phyloP scores from a whole-genome alignment of 352 stramenopile species.

The Phytopythium aichiense region DNA sequence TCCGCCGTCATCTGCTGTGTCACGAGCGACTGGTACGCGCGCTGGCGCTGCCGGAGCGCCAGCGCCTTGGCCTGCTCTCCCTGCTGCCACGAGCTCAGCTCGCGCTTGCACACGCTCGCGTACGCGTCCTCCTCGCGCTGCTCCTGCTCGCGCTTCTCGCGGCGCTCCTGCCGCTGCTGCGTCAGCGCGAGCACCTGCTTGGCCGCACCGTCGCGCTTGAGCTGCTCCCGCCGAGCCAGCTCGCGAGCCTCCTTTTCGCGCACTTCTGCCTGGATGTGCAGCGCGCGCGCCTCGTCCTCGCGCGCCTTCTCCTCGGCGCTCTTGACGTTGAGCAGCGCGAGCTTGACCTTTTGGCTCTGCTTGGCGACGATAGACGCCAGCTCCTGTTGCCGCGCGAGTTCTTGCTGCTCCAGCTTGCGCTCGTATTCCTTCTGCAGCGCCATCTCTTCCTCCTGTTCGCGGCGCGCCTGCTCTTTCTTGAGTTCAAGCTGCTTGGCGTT shows the following conservation, averaged over 20 bases:
- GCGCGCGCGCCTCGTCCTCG: constrained; percentile 48
- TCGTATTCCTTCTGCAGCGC: constrained; percentile 43
- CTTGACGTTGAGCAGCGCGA: constrained; percentile 57
- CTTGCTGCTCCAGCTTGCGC: constrained; percentile 43
- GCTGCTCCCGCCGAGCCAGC: constrained; percentile 24
- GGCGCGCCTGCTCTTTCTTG: constrained; percentile 33
- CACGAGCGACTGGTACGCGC: constrained; percentile 38
- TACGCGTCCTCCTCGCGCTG: constrained; percentile 38
- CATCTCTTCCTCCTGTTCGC: constrained; percentile 40
- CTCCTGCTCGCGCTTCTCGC: constrained; percentile 16
- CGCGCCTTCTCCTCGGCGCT: constrained; percentile 51
- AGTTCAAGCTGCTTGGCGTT: constrained; percentile 47
- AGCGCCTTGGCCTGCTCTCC: constrained; percentile 24
- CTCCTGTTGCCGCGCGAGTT: constrained; percentile 37
- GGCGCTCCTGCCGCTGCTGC: constrained; percentile 43
- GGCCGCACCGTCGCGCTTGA: constrained; percentile 24
- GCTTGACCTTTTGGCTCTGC: constrained; percentile 49
- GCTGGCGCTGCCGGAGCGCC: constrained; percentile 29
- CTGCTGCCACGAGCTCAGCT: constrained; percentile 42
- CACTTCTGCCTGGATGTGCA: constrained; percentile 35
- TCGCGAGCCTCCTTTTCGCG: constrained; percentile 33
- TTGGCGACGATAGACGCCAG: constrained; percentile 44
- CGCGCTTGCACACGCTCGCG: constrained; percentile 37
- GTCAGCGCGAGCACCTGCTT: constrained; percentile 34
- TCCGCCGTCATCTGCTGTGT: constrained; percentile 47